A percentile compares a stretch with the other conserved stretches of the same genome.
Evolutionary conservation across 2,329 filamentous ascomycete genomes (phyloP).

Genomic region (Pseudophaeomoniella oleicola): DNA sequence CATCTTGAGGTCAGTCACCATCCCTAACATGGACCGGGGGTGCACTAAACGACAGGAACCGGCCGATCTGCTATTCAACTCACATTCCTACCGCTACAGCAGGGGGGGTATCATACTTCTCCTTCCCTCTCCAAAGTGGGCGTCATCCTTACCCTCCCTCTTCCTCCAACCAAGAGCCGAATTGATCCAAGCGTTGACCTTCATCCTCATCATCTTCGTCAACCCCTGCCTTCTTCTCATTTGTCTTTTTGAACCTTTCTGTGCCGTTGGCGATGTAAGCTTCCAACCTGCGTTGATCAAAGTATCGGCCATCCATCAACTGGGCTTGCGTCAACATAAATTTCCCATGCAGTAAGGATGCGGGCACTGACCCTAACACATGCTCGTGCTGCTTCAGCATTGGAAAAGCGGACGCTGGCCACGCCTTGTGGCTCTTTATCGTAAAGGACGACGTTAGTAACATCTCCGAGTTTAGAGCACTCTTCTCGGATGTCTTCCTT

Average conservation of each 20-base stretch:
- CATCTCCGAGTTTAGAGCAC: constrained; percentile 69
- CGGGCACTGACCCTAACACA: constrained; percentile 43
- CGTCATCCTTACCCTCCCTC: constrained; percentile 12
- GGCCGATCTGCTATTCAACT: no score
- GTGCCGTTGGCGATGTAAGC: constrained; percentile 57
- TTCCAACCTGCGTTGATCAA: constrained; percentile 56
- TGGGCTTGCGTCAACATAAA: constrained; percentile 12
- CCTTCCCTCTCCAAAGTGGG: no score
- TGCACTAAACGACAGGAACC: no score
- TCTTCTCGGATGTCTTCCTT: constrained; percentile 89
- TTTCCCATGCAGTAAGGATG: constrained; percentile 1
- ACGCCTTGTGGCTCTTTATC: constrained; percentile 76
- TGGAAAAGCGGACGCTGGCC: constrained; percentile 68
- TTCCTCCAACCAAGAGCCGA: constrained; percentile 32
- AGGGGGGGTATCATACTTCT: neutral
- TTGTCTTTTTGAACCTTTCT: constrained; percentile 60
- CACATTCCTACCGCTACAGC: no score
- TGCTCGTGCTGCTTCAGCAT: constrained; percentile 52
- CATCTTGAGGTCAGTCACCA: no score
- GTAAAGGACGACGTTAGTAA: constrained; percentile 84
- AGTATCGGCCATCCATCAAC: constrained; percentile 66
- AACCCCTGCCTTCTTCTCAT: constrained; percentile 23
- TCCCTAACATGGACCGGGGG: no score
- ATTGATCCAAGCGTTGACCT: constrained; percentile 29
- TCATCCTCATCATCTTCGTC: constrained; percentile 35